Evolutionary conservation across 495 filamentous ascomycete species (phyloP), one percentile per base, ranked within the genome.

Genomic region (Penicilliopsis zonata): DNA sequence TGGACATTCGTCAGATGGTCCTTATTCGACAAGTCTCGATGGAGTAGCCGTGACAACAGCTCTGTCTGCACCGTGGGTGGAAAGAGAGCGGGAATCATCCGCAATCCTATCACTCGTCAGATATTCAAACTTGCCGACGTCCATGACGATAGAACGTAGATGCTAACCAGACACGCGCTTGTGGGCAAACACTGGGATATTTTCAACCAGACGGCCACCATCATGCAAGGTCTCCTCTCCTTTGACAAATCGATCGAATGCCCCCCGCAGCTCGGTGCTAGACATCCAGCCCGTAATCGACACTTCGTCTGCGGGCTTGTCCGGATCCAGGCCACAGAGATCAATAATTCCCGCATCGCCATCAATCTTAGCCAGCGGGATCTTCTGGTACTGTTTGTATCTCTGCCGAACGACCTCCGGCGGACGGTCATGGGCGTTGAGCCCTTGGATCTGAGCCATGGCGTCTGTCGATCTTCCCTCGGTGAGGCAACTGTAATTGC

Each of bases 1-100:
- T 94, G 83, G 9, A 94, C 53, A 57, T 95, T 95, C 35, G 88
- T 94, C 43, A 78, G 67, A 50, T 95, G 82, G 9, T 50, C 36
- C 5, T 76, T 72, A 42, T 80, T 68, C 33, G 78, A 78, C 9
- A 95, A 70, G 52, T 93, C 82, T 22, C 80, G 72, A 51, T 92
- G 84, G 18, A 94, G 59, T 42, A 94, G 56, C 15, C 69, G 68
- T 9, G 57, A 68, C 4, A 94, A 60, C 4, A 95, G 61, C 12
- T 59, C 49, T 34, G 63, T 61, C 53, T 96, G 88, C 13, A 80
- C 64, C 3, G 59, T 49, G 9, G 69, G 64, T 7, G 84, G 79
- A 21, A 94, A 55, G 0, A 94, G 50, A 7, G 68, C 67, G 33
- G 87, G 86, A 14, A 83, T 59, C 37, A 94, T 70, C 20, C 75